Percentiles rank a stretch among this genome's conserved stretches.
Conservation (phyloP, 1,284 basidiomycete species). For the Tilletia walkeri region DNA sequence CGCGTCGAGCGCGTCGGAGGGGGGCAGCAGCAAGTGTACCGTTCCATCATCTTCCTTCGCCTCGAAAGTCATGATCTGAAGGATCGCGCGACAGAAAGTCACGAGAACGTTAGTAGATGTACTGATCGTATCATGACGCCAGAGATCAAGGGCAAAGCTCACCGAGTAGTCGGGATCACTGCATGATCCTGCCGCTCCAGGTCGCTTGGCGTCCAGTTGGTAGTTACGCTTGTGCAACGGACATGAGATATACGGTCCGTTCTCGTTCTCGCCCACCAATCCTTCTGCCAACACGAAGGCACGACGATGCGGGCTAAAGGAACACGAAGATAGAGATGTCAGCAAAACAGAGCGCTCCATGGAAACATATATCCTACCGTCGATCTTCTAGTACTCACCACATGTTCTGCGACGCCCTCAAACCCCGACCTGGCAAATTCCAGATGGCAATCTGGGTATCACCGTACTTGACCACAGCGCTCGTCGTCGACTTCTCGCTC, state of each 20-base stretch:
- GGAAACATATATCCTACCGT: too few relatives aligned
- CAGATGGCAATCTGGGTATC: conserved; percentile 72
- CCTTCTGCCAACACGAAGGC: conserved; percentile 74
- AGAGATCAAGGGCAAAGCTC: neutral
- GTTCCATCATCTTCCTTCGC: conserved; percentile 61
- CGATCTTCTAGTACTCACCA: conserved; percentile 41
- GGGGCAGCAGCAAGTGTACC: conserved; percentile 62
- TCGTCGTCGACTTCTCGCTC: conserved; percentile 61
- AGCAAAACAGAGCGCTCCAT: too few relatives aligned
- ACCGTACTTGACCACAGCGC: conserved; percentile 68
- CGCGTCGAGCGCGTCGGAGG: conserved; percentile 65
- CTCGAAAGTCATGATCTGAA: conserved; percentile 66
- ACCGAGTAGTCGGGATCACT: conserved; percentile 65
- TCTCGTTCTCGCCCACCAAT: conserved; percentile 55
- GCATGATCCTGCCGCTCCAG: conserved; percentile 64
- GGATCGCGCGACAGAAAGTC: neutral
- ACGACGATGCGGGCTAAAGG: conserved; percentile 61
- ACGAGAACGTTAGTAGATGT: neutral
- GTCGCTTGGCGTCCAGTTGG: conserved; percentile 57
- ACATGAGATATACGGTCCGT: conserved; percentile 57
- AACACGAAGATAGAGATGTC: too few relatives aligned
- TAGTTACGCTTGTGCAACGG: conserved; percentile 74
- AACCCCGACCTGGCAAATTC: conserved; percentile 63
- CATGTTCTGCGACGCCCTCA: conserved; percentile 71
- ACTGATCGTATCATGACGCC: neutral